phyloP scores from a whole-genome alignment of 495 filamentous ascomycete genomes.

The Talaromyces stipitatus region DNA sequence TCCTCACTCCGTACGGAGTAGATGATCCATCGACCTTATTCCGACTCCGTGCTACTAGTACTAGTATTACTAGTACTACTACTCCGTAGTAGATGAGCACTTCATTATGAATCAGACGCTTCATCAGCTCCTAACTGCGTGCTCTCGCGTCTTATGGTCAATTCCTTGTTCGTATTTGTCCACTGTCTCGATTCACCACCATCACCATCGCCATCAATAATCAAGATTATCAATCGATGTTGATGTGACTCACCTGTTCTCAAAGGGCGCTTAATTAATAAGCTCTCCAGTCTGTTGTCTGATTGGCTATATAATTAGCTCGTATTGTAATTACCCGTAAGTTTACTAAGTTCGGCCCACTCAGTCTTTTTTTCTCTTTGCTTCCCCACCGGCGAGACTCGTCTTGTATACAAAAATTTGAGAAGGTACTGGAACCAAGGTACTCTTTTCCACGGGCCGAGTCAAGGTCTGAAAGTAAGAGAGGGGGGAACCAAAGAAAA shows the following conservation, averaged over 20 bases:
- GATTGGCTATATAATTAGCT: not conserved
- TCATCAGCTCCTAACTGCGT: not conserved
- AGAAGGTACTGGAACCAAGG: not conserved
- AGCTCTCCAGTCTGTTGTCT: too few relatives aligned
- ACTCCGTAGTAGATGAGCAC: not conserved
- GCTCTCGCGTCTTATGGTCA: not conserved
- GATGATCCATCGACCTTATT: not conserved
- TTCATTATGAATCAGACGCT: not conserved
- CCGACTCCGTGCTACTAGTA: too few relatives aligned
- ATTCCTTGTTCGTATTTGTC: too few relatives aligned
- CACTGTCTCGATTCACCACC: too few relatives aligned
- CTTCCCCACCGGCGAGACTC: not conserved
- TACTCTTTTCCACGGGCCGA: not conserved
- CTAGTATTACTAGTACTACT: too few relatives aligned
- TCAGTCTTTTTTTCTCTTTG: not conserved
- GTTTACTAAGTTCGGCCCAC: not conserved
- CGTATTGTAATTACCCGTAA: not conserved
- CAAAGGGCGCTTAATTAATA: not conserved
- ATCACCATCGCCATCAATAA: too few relatives aligned
- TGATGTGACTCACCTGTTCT: not conserved
- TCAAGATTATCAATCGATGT: too few relatives aligned
- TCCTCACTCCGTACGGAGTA: too few relatives aligned
- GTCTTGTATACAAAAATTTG: not conserved
- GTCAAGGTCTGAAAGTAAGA: not conserved
- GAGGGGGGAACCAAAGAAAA: not conserved